Conservation (phyloP, 306 rosid species). For the Casuarina equisetifolia region DNA sequence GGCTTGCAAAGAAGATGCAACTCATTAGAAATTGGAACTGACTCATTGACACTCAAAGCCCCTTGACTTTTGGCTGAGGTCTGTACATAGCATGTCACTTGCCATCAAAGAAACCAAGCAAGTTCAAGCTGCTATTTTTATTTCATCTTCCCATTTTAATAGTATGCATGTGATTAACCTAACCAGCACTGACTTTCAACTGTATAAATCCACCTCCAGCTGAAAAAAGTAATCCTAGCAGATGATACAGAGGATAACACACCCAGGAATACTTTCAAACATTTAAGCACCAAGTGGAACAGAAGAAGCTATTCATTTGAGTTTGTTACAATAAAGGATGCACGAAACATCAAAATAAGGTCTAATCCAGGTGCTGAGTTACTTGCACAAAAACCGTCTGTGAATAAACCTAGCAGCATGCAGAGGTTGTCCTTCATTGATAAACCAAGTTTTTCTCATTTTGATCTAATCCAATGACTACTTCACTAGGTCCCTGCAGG, state of each 20-base stretch:
- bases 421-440: neutral
- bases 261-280: neutral
- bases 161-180: neutral
- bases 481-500: too few species aligned
- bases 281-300: neutral
- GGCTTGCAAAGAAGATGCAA: neutral
- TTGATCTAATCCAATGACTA: neutral
- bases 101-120: neutral
- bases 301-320: neutral
- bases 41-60: conserved; percentile 17
- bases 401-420: neutral
- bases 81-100: neutral
- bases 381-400: neutral
- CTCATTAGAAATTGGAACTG: neutral
- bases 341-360: neutral
- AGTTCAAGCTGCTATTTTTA: neutral
- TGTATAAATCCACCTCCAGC: neutral
- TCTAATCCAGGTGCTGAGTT: neutral
- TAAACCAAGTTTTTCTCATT: neutral
- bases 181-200: neutral
- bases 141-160: neutral
- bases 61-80: neutral
- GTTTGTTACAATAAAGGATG: neutral
- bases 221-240: neutral
- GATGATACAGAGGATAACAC: neutral